Percentiles rank a stretch among this genome's conserved stretches.
These are phyloP conservation scores for Zizania palustris DNA, from an alignment of 202 grass and related monocot genomes.

Conservation along the genomic window DNA sequence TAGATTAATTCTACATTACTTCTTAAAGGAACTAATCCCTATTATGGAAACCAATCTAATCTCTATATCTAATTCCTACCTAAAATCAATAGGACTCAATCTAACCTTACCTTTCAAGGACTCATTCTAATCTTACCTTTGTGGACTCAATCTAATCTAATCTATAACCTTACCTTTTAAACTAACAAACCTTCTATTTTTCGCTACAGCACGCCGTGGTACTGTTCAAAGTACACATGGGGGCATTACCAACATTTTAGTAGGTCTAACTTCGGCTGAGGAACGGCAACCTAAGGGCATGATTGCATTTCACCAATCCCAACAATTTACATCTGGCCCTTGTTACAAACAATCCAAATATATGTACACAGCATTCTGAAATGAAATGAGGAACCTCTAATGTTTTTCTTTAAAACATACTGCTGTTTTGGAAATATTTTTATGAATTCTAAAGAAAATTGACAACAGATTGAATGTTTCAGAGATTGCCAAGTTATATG, in stretches of 20 bases:
- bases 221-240: no score
- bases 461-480: neutral
- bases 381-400: neutral
- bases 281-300: neutral
- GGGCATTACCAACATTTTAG: neutral
- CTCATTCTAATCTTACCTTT: no score
- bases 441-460: conserved; percentile 12
- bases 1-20: no score
- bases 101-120: no score
- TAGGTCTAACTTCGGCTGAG: neutral
- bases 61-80: no score
- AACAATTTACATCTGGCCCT: neutral
- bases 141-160: no score
- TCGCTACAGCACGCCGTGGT: no score
- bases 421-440: conserved; percentile 17
- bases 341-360: neutral
- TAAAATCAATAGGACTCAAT: no score
- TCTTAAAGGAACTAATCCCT: no score
- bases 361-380: neutral
- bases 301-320: neutral
- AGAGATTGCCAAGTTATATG: conserved; percentile 21
- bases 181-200: no score
- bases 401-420: conserved; percentile 14
- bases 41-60: no score
- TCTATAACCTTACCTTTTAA: no score